phyloP scores from a whole-genome alignment of 2,329 filamentous ascomycete species.

The Colletotrichum orchidophilum region DNA sequence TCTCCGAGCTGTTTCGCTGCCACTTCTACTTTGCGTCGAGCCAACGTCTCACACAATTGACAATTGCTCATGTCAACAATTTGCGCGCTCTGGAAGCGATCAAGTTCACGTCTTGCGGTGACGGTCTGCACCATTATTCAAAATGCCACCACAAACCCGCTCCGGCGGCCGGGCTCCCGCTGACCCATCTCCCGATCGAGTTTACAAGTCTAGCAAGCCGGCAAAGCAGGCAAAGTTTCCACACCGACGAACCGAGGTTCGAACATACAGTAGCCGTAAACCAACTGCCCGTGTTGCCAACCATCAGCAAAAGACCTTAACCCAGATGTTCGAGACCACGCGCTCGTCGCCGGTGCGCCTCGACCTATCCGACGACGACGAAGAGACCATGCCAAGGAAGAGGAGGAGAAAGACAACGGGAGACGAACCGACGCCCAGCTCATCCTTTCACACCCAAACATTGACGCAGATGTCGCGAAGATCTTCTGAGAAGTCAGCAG shows the following conservation, averaged over 20 bases:
- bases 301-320: constrained; percentile 51
- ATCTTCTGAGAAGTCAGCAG: constrained; percentile 47
- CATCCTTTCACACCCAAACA: constrained; percentile 52
- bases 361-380: constrained; percentile 39
- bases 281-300: constrained; percentile 22
- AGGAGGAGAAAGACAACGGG: constrained; percentile 42
- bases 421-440: constrained; percentile 40
- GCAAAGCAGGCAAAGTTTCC: constrained; percentile 52
- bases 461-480: constrained; percentile 54
- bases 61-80: not conserved
- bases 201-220: constrained; percentile 49
- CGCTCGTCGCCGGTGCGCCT: constrained; percentile 34
- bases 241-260: constrained; percentile 44
- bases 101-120: not conserved
- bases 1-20: not conserved
- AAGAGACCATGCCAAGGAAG: constrained; percentile 21
- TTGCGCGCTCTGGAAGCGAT: not conserved
- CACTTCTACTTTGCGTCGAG: not conserved
- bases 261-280: constrained; percentile 43
- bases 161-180: constrained; percentile 44
- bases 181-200: constrained; percentile 42
- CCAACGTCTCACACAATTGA: not conserved
- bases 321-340: constrained; percentile 52
- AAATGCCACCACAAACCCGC: constrained; percentile 50
- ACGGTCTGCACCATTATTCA: not conserved